A percentile compares a stretch with the other conserved stretches of the same genome.
Conservation (phyloP, 345 rosid genomes). For the Gossypioides kirkii region DNA sequence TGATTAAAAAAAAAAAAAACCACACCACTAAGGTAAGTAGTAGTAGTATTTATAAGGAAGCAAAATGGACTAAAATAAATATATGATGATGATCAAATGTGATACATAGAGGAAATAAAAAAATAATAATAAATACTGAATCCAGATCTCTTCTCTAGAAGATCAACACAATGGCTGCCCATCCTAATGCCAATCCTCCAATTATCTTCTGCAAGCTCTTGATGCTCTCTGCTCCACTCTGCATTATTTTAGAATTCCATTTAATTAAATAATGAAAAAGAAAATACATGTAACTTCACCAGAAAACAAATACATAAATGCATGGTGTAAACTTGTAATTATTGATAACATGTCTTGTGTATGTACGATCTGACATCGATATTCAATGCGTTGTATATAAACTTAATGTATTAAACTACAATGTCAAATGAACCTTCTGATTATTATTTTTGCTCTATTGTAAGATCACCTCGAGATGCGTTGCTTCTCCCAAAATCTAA, state of each 20-base stretch:
- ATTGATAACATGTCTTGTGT: neutral
- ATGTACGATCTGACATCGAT: neutral
- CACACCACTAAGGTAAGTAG: neutral
- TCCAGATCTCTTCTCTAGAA: constrained; percentile 4
- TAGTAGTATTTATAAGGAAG: neutral
- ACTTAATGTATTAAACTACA: too few species aligned
- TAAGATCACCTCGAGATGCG: constrained; percentile 6
- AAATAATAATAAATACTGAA: neutral
- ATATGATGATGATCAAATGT: neutral
- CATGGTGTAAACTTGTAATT: neutral
- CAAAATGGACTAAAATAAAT: neutral
- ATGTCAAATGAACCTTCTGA: too few species aligned
- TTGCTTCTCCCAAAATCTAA: neutral
- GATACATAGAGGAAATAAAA: neutral
- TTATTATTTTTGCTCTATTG: too few species aligned
- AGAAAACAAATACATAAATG: too few species aligned
- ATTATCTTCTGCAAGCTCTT: constrained; percentile 18
- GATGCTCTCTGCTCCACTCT: constrained; percentile 29
- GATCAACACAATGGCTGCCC: constrained; percentile 15
- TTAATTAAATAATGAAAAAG: neutral
- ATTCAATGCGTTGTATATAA: too few species aligned
- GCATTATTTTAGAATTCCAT: neutral
- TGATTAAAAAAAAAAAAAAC: neutral
- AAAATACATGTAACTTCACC: too few species aligned
- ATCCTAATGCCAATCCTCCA: constrained; percentile 28